phyloP scores from a whole-genome alignment of 2,329 filamentous ascomycete species.

The Fusarium keratoplasticum region DNA sequence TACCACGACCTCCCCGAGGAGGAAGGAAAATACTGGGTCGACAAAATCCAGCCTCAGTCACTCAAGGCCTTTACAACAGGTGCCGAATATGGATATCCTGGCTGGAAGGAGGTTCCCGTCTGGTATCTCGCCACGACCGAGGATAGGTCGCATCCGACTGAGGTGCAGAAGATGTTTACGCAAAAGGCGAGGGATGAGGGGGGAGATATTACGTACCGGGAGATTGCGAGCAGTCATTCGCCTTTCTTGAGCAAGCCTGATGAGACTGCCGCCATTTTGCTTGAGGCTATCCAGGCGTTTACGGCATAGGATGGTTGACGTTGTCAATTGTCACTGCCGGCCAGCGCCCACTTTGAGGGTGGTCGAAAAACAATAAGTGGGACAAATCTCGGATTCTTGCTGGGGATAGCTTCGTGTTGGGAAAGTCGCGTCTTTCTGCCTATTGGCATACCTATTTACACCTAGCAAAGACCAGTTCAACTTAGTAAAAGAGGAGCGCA shows the following conservation, averaged over 20 bases:
- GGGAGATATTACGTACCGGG: conserved; percentile 50
- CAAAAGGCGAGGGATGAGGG: conserved; percentile 54
- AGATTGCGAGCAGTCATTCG: conserved; percentile 60
- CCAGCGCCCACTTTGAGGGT: too few species aligned
- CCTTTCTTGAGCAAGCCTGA: conserved; percentile 60
- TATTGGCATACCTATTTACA: background rate
- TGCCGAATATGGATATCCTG: conserved; percentile 56
- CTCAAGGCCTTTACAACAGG: conserved; percentile 59
- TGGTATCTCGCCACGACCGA: conserved; percentile 60
- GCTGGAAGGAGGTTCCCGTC: conserved; percentile 59
- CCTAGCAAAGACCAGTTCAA: background rate
- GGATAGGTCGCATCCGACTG: conserved; percentile 54
- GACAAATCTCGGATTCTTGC: background rate
- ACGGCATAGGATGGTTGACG: background rate
- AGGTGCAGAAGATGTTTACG: conserved; percentile 53
- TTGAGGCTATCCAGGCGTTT: conserved; percentile 39
- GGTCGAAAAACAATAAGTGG: background rate
- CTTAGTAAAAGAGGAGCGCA: background rate
- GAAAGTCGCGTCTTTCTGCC: background rate
- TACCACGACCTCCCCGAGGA: conserved; percentile 61
- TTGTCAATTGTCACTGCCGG: background rate
- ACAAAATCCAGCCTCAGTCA: conserved; percentile 54
- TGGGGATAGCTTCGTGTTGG: background rate
- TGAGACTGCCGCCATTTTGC: conserved; percentile 52
- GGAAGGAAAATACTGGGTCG: conserved; percentile 57